Conservation (phyloP, 2,329 filamentous ascomycete species). For the Calonectria pauciramosa region DNA sequence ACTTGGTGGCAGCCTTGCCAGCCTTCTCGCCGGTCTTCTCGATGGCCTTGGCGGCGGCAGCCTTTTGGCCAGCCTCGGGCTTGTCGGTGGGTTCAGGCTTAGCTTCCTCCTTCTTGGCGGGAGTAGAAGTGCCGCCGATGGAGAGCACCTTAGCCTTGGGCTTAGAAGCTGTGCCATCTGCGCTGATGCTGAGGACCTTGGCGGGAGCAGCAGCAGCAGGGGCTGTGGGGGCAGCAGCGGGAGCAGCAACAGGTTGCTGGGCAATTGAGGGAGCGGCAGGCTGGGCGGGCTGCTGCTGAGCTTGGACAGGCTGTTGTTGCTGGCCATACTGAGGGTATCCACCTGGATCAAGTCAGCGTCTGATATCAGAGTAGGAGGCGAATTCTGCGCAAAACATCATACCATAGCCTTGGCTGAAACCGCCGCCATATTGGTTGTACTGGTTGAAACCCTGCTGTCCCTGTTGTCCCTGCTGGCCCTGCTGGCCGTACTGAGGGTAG, state of each 20-base stretch:
- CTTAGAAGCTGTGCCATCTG: slow-evolving; percentile 67
- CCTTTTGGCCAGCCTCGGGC: slow-evolving; percentile 83
- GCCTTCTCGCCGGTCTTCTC: slow-evolving; percentile 86
- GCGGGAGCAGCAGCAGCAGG: slow-evolving; percentile 63
- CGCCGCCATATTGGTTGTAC: slow-evolving; percentile 68
- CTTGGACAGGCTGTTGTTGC: slow-evolving; percentile 52
- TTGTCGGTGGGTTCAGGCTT: slow-evolving; percentile 64
- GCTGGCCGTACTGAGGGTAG: slow-evolving; percentile 59
- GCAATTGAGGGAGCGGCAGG: slow-evolving; percentile 41
- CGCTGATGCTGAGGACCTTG: slow-evolving; percentile 80
- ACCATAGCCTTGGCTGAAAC: slow-evolving; percentile 63
- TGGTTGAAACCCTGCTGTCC: slow-evolving; percentile 61
- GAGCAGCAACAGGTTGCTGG: slow-evolving; percentile 55
- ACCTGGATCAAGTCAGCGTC: slow-evolving; percentile 49
- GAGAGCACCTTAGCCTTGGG: slow-evolving; percentile 64
- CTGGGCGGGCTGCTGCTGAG: slow-evolving; percentile 59
- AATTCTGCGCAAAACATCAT: slow-evolving; percentile 34
- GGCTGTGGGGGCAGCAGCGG: slow-evolving; percentile 60
- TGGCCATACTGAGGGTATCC: slow-evolving; percentile 69
- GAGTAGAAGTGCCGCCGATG: slow-evolving; percentile 50
- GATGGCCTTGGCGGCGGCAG: slow-evolving; percentile 88
- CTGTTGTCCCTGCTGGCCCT: slow-evolving; percentile 59
- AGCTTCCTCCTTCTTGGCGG: slow-evolving; percentile 59
- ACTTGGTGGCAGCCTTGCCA: slow-evolving; percentile 56
- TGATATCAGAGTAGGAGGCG: background rate